Evolutionary conservation across 2,329 filamentous ascomycete genomes (phyloP), one percentile per base, ranked within the genome.

Genomic region (Botrytis porri): DNA sequence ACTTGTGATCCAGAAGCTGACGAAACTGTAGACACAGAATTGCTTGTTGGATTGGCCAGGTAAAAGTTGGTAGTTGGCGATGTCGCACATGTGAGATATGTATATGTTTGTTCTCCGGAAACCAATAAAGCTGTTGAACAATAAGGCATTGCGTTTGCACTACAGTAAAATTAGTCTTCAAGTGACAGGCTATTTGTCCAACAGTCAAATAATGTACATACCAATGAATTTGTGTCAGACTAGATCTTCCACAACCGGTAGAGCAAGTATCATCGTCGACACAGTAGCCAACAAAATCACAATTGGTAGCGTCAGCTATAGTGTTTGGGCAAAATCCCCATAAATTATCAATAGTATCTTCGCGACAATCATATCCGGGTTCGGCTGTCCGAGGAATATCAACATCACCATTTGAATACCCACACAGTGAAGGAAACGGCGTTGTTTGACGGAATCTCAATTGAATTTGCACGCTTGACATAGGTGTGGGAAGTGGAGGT

Each of bases 241-340:
- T 59, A 25, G 32, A 37, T 29, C 22, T 60, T 12, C 66, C 51
- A 10, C 35, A 60, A 12, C 66, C 66, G 14, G 7, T 32, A 25
- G 35, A 41, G 29, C 35, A 43, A 29, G 14, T 25, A 6, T 14
- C 35, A n/a, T 25, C 18, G 29, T 69, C 35, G 35, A 60, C 16
- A 69, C 51, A 69, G 29, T 59, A 32, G 35, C 66, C 66, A n/a
- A 37, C 45, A 59, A 69, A 32, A 18, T 16, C 43, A 25, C 66
- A 69, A 43, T 69, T n/a, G 32, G 16, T 35, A 29, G 43, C 20
- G 20, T 57, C 48, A 14, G 14, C 54, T 18, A 45, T 29, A 29
- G 66, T 69, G n/a, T 39, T 59, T 22, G 10, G 29, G 57, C 66
- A 69, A 35, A 69, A 57, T 0, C 51, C 66, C 66, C 66, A 69